phyloP scores from a whole-genome alignment of 495 filamentous ascomycete species.

The Trypethelium eluteriae region DNA sequence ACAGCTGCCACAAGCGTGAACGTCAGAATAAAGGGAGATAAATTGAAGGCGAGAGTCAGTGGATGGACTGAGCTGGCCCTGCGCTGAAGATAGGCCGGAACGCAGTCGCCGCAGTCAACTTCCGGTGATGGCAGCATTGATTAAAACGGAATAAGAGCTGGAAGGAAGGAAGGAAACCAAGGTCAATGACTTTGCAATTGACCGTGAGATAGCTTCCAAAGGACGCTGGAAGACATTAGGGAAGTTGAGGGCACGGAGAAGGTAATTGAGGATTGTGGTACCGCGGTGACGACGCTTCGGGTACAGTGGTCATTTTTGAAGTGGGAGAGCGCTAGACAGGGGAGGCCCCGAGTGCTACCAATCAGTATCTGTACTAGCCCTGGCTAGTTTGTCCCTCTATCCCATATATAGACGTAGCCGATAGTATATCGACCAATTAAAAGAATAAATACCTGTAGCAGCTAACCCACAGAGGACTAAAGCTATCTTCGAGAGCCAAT shows the following conservation, averaged over 20 bases:
- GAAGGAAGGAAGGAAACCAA: neutral
- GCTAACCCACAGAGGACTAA: no score
- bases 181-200: neutral
- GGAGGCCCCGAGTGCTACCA: no score
- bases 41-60: conserved; percentile 40
- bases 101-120: conserved; percentile 42
- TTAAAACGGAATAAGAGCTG: neutral
- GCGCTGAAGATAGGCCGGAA: conserved; percentile 26
- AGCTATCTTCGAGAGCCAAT: no score
- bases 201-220: neutral
- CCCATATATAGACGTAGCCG: no score
- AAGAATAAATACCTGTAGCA: no score
- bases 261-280: no score
- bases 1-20: conserved; percentile 50
- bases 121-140: conserved; percentile 10
- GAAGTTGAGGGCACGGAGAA: neutral
- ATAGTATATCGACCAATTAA: no score
- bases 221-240: conserved; percentile 1
- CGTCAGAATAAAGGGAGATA: conserved; percentile 53
- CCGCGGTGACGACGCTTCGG: no score
- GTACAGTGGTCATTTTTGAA: no score
- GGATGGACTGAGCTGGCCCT: conserved; percentile 25
- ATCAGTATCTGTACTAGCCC: no score
- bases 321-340: no score
- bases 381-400: no score